Conservation (phyloP, 2,329 filamentous ascomycete species). For the Eutypella sp. region DNA sequence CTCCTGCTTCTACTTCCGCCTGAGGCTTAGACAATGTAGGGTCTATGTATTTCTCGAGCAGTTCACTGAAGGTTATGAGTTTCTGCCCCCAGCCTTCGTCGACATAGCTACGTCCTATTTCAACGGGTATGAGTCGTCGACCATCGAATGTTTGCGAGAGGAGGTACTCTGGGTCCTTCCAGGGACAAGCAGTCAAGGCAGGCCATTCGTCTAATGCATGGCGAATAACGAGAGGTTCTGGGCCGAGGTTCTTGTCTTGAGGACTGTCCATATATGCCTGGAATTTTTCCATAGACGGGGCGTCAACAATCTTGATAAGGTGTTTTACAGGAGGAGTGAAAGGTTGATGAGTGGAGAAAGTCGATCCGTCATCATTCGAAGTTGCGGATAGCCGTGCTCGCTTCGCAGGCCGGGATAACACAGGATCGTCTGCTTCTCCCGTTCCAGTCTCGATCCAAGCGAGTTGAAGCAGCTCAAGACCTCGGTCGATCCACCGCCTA, state of each 20-base stretch:
- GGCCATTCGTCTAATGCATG: slow-evolving; percentile 69
- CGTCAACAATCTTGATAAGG: slow-evolving; percentile 37
- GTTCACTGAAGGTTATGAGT: slow-evolving; percentile 69
- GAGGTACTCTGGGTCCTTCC: slow-evolving; percentile 72
- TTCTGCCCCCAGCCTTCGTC: slow-evolving; percentile 80
- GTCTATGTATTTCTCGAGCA: slow-evolving; percentile 59
- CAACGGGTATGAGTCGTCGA: slow-evolving; percentile 75
- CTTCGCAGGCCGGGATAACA: slow-evolving; percentile 10
- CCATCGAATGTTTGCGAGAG: slow-evolving; percentile 70
- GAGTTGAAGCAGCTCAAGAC: slow-evolving; percentile 37
- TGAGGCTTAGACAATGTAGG: slow-evolving; percentile 13
- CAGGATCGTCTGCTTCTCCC: background rate
- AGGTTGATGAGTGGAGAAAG: slow-evolving; percentile 31
- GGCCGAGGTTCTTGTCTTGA: slow-evolving; percentile 31
- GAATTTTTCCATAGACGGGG: slow-evolving; percentile 54
- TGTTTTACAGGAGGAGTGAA: slow-evolving; percentile 38
- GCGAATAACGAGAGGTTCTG: slow-evolving; percentile 65
- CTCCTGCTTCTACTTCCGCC: background rate
- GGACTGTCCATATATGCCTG: slow-evolving; percentile 52
- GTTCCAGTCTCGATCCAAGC: slow-evolving; percentile 6
- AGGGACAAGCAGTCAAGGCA: slow-evolving; percentile 61
- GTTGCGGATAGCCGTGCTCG: slow-evolving; percentile 8
- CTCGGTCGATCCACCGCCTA: slow-evolving; percentile 44
- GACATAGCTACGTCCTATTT: slow-evolving; percentile 82
- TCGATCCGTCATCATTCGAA: background rate